Base-by-base conservation (phyloP, 2,329 filamentous ascomycete species). In the Dactylellina leptospora region DNA sequence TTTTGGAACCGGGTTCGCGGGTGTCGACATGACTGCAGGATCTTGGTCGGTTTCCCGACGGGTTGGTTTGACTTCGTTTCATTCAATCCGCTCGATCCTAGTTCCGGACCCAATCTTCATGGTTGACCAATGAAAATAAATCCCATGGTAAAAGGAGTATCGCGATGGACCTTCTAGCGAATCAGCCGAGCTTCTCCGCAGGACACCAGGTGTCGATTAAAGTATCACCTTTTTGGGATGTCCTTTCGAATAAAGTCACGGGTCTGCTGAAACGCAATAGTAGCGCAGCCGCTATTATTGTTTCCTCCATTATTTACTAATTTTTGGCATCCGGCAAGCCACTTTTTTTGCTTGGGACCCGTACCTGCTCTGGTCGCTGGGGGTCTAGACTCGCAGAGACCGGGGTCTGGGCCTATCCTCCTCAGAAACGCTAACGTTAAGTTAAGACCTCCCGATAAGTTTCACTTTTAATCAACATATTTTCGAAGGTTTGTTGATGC, bases 341-440 rank as follows among this genome's bases (percentile, higher is more conserved):
- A 71, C 66, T 62, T 62, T 63, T 38, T 56, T 58, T 56, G 58
- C n/a, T n/a, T n/a, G n/a, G n/a, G n/a, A n/a, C n/a, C n/a, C n/a
- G n/a, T 61, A 60, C 55, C 63, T 69, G 55, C 53, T 69, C 45
- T 27, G 23, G 44, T 25, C 30, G 45, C 22, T 50, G 22, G 18
- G 54, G 56, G n/a, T 62, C 66, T 55, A 69, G 63, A 69, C 55
- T 60, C 55, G 51, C n/a, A 36, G n/a, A 42, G 56, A 55, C 23
- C 50, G 47, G 25, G 36, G 40, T 27, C 59, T 51, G 28, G 42
- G 22, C 3, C 22, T 33, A 33, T 33, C 13, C 13, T 33, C 6
- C 30, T 33, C 23, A 4, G 28, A 47, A 8, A 18, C 33, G 56
- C 30, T 61, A 45, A 45, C 42, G n/a, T n/a, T n/a, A n/a, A 16